These are phyloP conservation scores for Tylopilus vinaceipallidus DNA, from an alignment of 768 basidiomycete species.

Conservation along the genomic window DNA sequence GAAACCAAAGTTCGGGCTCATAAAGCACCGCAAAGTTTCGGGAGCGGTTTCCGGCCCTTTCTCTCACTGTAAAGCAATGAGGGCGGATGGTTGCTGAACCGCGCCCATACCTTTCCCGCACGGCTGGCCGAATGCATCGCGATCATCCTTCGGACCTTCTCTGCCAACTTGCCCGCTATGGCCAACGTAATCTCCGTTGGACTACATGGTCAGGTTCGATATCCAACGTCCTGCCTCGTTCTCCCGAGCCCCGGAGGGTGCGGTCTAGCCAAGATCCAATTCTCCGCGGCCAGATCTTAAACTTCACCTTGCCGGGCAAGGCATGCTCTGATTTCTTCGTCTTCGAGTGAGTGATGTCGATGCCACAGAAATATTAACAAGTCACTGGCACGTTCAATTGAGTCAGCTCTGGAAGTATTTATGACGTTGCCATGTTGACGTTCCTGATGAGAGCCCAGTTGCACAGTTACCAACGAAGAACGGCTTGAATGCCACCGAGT, in stretches of 20 bases:
- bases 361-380: neutral
- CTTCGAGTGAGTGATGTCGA: neutral
- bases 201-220: neutral
- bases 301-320: neutral
- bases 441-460: too few species aligned
- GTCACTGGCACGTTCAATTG: neutral
- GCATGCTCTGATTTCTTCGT: neutral
- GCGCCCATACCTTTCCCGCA: constrained; percentile 1
- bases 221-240: neutral
- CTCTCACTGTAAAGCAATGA: neutral
- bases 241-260: neutral
- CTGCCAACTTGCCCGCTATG: constrained; percentile 9
- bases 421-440: too few species aligned
- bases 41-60: neutral
- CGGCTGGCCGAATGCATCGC: constrained; percentile 19
- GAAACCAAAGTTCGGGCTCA: neutral
- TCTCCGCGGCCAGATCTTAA: neutral
- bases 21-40: neutral
- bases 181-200: constrained; percentile 17
- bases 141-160: constrained; percentile 16
- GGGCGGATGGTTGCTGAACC: neutral
- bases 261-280: neutral
- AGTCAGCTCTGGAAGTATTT: neutral
- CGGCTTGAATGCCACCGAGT: too few species aligned
- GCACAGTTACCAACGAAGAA: too few species aligned